Evolutionary conservation across 768 basidiomycete species (phyloP), one percentile per base, ranked within the genome.

Genomic region (Calocybe indica): DNA sequence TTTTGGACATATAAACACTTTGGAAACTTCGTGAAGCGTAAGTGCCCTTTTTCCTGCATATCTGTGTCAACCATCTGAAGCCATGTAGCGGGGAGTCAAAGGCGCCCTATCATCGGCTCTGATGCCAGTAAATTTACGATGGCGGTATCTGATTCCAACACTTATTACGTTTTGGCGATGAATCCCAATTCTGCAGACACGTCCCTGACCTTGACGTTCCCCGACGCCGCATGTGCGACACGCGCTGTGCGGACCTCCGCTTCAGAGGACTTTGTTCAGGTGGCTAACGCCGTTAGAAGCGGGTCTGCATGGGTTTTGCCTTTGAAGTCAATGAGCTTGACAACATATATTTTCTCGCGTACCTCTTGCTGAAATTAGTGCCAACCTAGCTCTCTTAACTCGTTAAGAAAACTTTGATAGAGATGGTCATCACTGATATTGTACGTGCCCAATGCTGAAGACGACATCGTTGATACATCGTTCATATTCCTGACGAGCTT

Each of bases 1-100:
- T 70, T 65, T 45, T 70, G 65, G 66, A 58, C 64, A 8, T 69
- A 62, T 53, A 70, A 70, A 46, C 68, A 70, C 43, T 69, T 70
- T 32, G 66, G 68, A 0, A 69, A 69, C 50, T 70, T 69, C 40
- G 63, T 70, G 11, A 69, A 67, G 58, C 67, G 69, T 69, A 46
- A 49, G 65, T 50, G 5, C 11, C 8, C 2, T 2, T 7, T 35
- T 12, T 11, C 5, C 3, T 14, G 12, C 13, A 1, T 12, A n/a
- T 12, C 22, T 41, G 15, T 32, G 30, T 45, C 9, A 22, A 30
- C n/a, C 13, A 6, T 7, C 6, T 37, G 7, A 9, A 32, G 38
- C 31, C 32, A 10, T 22, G 22, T 41, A 68, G 68, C 68, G 44
- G 68, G 68, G n/a, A 66, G 62, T n/a, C 65, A 68, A 46, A 62